phyloP scores from a whole-genome alignment of 768 basidiomycete species.

The Pluteus cervinus region DNA sequence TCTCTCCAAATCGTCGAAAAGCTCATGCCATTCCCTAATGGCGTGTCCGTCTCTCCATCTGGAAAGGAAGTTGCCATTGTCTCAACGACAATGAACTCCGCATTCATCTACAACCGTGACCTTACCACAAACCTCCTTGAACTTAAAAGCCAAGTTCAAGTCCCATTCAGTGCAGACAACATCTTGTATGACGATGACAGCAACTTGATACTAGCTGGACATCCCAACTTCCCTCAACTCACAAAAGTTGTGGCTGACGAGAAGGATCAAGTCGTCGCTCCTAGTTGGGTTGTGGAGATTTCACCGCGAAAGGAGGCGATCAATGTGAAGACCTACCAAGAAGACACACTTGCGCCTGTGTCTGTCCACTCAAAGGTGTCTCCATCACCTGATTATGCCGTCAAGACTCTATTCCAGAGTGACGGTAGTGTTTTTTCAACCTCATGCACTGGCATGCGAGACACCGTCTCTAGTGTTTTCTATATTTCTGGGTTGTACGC shows the following conservation, averaged over 20 bases:
- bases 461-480: slow-evolving; percentile 39
- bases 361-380: slow-evolving; percentile 38
- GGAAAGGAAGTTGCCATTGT: slow-evolving; percentile 50
- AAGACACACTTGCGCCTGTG: slow-evolving; percentile 43
- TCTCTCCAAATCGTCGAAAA: slow-evolving; percentile 17
- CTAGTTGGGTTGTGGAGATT: slow-evolving; percentile 58
- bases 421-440: slow-evolving; percentile 55
- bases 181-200: slow-evolving; percentile 39
- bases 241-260: slow-evolving; percentile 37
- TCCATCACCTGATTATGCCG: slow-evolving; percentile 26
- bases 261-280: slow-evolving; percentile 26
- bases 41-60: slow-evolving; percentile 51
- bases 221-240: slow-evolving; percentile 57
- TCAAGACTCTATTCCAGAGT: slow-evolving; percentile 71
- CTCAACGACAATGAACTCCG: slow-evolving; percentile 39
- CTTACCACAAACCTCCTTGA: slow-evolving; percentile 36
- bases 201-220: slow-evolving; percentile 54
- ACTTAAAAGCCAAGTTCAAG: slow-evolving; percentile 28
- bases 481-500: slow-evolving; percentile 57
- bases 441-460: slow-evolving; percentile 47
- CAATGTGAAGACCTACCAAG: slow-evolving; percentile 17
- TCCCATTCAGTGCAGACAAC: slow-evolving; percentile 64
- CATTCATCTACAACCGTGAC: slow-evolving; percentile 50
- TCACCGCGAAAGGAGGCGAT: slow-evolving; percentile 10
- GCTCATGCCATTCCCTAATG: slow-evolving; percentile 64